Conservation (phyloP, 805 yeast genomes). For the Kodamaea hsintzibuensis region DNA sequence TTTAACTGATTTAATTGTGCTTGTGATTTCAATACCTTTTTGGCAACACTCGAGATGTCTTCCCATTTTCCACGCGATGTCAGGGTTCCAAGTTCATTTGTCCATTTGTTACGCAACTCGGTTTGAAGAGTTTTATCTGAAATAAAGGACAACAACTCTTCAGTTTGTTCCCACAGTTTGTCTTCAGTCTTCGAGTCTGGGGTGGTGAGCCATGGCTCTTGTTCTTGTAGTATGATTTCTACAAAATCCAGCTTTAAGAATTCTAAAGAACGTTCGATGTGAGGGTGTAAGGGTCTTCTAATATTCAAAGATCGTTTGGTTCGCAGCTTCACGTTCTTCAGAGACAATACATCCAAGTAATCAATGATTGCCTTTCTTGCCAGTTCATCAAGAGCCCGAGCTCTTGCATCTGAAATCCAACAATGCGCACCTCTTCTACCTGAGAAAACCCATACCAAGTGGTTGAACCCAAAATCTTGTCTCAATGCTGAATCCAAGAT, state of each 20-base stretch:
- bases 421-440: conserved; percentile 99
- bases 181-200: conserved; percentile 39
- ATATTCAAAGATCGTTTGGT: conserved; percentile 48
- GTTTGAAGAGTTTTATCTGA: conserved; percentile 60
- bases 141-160: conserved; percentile 58
- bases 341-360: conserved; percentile 72
- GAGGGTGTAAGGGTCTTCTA: conserved; percentile 88
- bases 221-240: conserved; percentile 69
- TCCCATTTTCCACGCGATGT: conserved; percentile 73
- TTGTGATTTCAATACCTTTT: conserved; percentile 44
- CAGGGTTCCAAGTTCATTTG: conserved; percentile 24
- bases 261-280: conserved; percentile 71
- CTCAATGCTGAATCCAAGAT: conserved; percentile 69
- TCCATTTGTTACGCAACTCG: conserved; percentile 62
- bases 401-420: conserved; percentile 90
- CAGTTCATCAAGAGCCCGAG: conserved; percentile 70
- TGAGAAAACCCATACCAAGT: conserved; percentile 91
- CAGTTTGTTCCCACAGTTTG: conserved; percentile 48
- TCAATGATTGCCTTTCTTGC: conserved; percentile 79
- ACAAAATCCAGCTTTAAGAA: conserved; percentile 63
- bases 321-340: conserved; percentile 29
- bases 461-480: conserved; percentile 87
- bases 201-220: conserved; percentile 73
- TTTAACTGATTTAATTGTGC: conserved; percentile 49
- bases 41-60: conserved; percentile 62